Evolutionary conservation across 78 protist genomes (phyloP), one percentile per base, ranked within the genome.

Genomic region (Bigelowiella natans): DNA sequence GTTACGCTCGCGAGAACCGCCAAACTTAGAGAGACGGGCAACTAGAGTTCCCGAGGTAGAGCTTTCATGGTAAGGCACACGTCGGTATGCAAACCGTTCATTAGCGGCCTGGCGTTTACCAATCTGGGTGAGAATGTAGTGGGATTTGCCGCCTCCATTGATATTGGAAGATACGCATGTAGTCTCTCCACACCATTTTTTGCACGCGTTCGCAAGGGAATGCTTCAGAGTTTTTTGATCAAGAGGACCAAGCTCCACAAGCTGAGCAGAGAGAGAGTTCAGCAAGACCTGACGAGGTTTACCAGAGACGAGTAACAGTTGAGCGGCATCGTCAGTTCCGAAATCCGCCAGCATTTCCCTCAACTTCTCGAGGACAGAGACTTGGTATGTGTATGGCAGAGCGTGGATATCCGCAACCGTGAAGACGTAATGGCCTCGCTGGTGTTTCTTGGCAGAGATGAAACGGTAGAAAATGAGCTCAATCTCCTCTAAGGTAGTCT

Each of bases 381-480:
- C 73, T 18, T 40, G 40, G 2, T 29, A 31, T n/a, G 40, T 88
- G 40, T 88, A 40, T 28, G 36, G 11, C 39, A 88, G 89, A 31
- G 89, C 40, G 82, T 40, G 73, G 73, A 40, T 26, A 88, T 88
- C 85, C 34, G 40, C 85, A 18, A 88, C 89, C 3, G 36, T 31
- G 40, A 88, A 83, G 3, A 83, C 86, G 38, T 83, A 83, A 11
- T 7, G 11, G 2, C 30, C 36, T 2, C 40, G 73, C 40, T 2
- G 11, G 11, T 83, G 86, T 88, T 18, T 88, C 30, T 40, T 88
- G 89, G 89, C 40, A 2, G 34, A 3, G 82, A 88, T 88, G 82
- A 88, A 88, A 2, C 85, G 73, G 11, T 28, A 29, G 85, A 88
- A 88, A 64, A 88, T 7, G 30, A 88, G 73, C 11, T 88, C 28